Percentiles rank a stretch among this genome's conserved stretches.
Evolutionary conservation across 2,329 filamentous ascomycete species (phyloP).

Genomic region (Kalaharituber pfeilii): DNA sequence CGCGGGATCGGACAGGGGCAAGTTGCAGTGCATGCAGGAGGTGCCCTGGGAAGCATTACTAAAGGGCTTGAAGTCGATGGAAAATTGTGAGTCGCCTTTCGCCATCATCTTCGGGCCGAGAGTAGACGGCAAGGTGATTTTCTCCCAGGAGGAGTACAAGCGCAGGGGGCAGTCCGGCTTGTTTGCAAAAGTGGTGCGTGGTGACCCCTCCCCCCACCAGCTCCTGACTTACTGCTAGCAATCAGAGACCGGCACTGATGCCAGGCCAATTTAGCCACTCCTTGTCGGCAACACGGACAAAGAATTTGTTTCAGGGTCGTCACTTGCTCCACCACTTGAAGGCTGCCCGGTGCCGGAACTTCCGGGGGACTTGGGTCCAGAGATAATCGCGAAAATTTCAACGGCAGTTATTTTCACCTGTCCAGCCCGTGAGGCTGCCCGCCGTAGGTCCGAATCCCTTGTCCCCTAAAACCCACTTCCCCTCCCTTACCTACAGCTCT

Average conservation of each 20-base stretch:
- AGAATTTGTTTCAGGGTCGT: background rate
- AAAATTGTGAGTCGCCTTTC: background rate
- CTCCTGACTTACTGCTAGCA: too few species aligned
- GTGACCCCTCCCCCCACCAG: too few species aligned
- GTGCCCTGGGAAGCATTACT: background rate
- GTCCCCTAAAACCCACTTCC: too few species aligned
- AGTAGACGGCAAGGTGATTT: background rate
- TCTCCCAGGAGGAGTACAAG: background rate
- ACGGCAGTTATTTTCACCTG: background rate
- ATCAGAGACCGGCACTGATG: too few species aligned
- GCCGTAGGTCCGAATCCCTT: background rate
- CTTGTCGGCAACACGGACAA: background rate
- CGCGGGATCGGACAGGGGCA: too few species aligned
- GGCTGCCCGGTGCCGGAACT: too few species aligned
- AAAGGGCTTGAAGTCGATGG: background rate
- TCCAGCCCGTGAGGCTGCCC: background rate
- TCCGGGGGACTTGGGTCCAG: background rate
- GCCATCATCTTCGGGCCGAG: background rate
- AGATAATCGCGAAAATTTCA: background rate
- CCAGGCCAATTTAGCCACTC: too few species aligned
- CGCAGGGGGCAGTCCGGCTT: background rate
- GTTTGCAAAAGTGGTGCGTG: constrained; percentile 3
- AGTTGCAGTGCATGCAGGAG: background rate
- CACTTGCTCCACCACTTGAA: background rate
- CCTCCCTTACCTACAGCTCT: too few species aligned